Base-by-base conservation (phyloP, 805 yeast species). In the Jamesozyma piceae region DNA sequence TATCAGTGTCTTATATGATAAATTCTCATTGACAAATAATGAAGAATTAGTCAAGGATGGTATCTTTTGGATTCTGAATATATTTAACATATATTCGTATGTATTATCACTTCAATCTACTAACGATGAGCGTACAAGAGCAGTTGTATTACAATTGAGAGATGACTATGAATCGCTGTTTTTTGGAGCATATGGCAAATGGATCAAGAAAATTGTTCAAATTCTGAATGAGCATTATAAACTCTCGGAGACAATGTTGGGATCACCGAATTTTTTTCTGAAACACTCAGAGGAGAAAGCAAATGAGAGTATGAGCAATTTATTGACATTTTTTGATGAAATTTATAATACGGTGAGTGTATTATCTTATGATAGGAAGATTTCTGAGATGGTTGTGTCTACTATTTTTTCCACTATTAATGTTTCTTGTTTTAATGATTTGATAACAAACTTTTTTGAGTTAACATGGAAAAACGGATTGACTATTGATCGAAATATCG, bases 251-350 rank as follows among this genome's bases (percentile, higher is more conserved):
- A 38, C 39, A 13, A 6, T 47, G 13, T n/a, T 47, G 10, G 50
- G 50, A 3, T 39, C 44, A 10, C 40, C 48, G 1, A 37, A 37
- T 21, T 17, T 35, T n/a, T 28, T 24, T 15, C 19, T 30, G 17
- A 42, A 22, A 4, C 24, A 19, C 2, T 11, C 31, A 8, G 6
- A 18, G 3, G 27, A 22, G 5, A 29, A 34, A 20, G 19, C 22
- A 15, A 31, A 21, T 28, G 45, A 20, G 15, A 28, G 34, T 19
- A 20, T 35, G 29, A 19, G 14, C 6, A 37, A 20, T 15, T 5
- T 92, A 46, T 68, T 92, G 53, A 78, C 87, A 38, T 80, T 88
- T 62, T 82, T 92, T 72, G 89, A 88, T 68, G 75, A 79, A 45
- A 87, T 90, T 21, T 80, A 82, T 65, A 83, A 90, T 83, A 78